A percentile compares a stretch with the other conserved stretches of the same genome.
These are phyloP conservation scores for Teratosphaeria viscida DNA, from an alignment of 2,329 filamentous ascomycete genomes.

Conservation along the genomic window DNA sequence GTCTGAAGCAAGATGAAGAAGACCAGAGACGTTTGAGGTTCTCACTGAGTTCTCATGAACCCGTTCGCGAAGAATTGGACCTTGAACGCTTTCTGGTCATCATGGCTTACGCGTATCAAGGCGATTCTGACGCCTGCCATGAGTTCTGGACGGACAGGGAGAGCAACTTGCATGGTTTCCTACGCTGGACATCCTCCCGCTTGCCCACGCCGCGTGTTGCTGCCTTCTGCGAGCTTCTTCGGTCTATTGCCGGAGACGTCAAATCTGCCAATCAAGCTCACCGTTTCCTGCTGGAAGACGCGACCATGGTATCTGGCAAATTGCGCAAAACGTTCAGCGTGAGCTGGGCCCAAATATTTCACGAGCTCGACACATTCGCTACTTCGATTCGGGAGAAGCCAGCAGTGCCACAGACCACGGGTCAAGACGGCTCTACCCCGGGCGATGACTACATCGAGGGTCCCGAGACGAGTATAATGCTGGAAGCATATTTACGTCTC, in stretches of 20 bases:
- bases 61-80: slow-evolving; percentile 37
- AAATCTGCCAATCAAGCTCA: slow-evolving; percentile 78
- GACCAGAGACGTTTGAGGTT: slow-evolving; percentile 55
- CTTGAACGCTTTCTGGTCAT: slow-evolving; percentile 86
- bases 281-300: slow-evolving; percentile 80
- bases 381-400: slow-evolving; percentile 67
- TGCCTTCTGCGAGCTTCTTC: slow-evolving; percentile 93
- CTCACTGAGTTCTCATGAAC: slow-evolving; percentile 22
- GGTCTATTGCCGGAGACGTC: slow-evolving; percentile 72
- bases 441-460: slow-evolving; percentile 53
- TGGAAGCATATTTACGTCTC: slow-evolving; percentile 84
- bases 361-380: slow-evolving; percentile 77
- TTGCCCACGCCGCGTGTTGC: slow-evolving; percentile 93
- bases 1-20: slow-evolving; percentile 78
- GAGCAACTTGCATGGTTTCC: slow-evolving; percentile 84
- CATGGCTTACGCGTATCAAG: slow-evolving; percentile 84
- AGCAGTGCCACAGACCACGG: slow-evolving; percentile 46
- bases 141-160: slow-evolving; percentile 90
- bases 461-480: slow-evolving; percentile 90
- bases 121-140: slow-evolving; percentile 70
- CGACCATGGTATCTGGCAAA: slow-evolving; percentile 47
- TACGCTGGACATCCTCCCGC: slow-evolving; percentile 92
- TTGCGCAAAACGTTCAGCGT: slow-evolving; percentile 74
- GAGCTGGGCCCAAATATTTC: slow-evolving; percentile 88
- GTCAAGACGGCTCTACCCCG: slow-evolving; percentile 19